Conservation (phyloP, 805 yeast species). For the Kurtzmaniella fragi region DNA sequence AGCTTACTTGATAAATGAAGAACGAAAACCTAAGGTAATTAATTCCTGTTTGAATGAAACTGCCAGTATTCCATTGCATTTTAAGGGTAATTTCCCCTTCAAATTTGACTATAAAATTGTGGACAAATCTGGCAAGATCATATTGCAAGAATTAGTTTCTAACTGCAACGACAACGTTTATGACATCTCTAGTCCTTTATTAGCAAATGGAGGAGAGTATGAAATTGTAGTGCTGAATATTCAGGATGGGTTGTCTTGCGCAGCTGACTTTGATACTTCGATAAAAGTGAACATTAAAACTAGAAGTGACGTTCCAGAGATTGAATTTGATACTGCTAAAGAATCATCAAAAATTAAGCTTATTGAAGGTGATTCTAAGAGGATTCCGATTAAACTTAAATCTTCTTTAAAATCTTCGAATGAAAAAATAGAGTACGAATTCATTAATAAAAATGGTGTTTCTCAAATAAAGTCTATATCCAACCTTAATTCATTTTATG, state of each 20-base stretch:
- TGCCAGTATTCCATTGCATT: constrained; percentile 43
- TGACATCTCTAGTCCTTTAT: constrained; percentile 48
- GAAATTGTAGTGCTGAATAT: constrained; percentile 58
- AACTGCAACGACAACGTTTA: constrained; percentile 32
- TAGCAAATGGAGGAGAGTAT: constrained; percentile 69
- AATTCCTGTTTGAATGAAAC: constrained; percentile 26
- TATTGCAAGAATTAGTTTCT: constrained; percentile 28
- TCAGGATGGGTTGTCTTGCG: constrained; percentile 74
- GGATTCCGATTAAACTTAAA: constrained; percentile 48
- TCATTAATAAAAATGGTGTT: constrained; percentile 16
- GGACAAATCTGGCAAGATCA: constrained; percentile 28
- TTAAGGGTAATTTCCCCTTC: constrained; percentile 82
- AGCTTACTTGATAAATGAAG: constrained; percentile 28
- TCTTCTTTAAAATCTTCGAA: constrained; percentile 26
- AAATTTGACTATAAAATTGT: constrained; percentile 63
- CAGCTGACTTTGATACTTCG: constrained; percentile 49
- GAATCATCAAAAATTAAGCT: constrained; percentile 28
- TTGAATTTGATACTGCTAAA: constrained; percentile 22
- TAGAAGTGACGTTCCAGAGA: constrained; percentile 60
- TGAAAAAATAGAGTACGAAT: constrained; percentile 30
- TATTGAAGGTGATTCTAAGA: constrained; percentile 56
- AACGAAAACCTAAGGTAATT: constrained; percentile 17
- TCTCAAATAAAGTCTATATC: constrained; percentile 4
- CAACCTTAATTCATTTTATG: constrained; percentile 14
- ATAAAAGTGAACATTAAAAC: constrained; percentile 47